Evolutionary conservation across 2,329 filamentous ascomycete genomes (phyloP), one percentile per base, ranked within the genome.

Genomic region (Aspergillus brunneoviolaceus): DNA sequence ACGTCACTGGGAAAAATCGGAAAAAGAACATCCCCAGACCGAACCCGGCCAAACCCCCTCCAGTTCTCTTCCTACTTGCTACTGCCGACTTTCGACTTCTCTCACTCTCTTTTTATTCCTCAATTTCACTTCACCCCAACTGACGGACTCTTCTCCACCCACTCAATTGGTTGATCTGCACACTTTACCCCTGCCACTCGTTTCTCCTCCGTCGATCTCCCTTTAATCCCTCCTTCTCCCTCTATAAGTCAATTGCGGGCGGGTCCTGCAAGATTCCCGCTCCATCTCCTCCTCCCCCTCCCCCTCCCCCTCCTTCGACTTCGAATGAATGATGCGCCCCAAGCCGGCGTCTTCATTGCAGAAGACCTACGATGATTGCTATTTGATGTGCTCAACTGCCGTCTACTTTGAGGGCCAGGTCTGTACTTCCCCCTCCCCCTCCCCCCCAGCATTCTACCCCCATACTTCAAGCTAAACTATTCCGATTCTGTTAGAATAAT

Each of bases 361-460:
- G 80, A 97, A 96, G 84, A 96, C 92, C 58, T 98, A 98, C 79
- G 94, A 98, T 80, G 92, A 98, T 77, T 93, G 90, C 77, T 97
- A 96, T 79, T 80, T 97, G 69, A 92, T 89, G 73, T 97, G 93
- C 78, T 97, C 93, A 14, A 98, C 93, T 1, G 94, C 94, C 45
- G 91, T 96, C 56, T 97, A 96, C 79, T 97, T 96, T 76, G 95
- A 99, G 80, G 87, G 89, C 74, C 89, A 96, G 86, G 92, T 96
- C 79, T 31, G 74, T 72, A 23, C 19, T 19, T 19, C 19, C 19
- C 19, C 19, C 19, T 19, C 19, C 19, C 19, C 19, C 19, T 1
- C 19, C 19, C 19, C 19, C 19, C 9, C 25, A 27, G n/a, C 14
- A 29, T 50, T 14, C 39, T 27, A 23, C 51, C 3, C 19, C 35